These are phyloP conservation scores for Phytophthora sp. DNA, from an alignment of 352 stramenopile species.

Conservation along the genomic window DNA sequence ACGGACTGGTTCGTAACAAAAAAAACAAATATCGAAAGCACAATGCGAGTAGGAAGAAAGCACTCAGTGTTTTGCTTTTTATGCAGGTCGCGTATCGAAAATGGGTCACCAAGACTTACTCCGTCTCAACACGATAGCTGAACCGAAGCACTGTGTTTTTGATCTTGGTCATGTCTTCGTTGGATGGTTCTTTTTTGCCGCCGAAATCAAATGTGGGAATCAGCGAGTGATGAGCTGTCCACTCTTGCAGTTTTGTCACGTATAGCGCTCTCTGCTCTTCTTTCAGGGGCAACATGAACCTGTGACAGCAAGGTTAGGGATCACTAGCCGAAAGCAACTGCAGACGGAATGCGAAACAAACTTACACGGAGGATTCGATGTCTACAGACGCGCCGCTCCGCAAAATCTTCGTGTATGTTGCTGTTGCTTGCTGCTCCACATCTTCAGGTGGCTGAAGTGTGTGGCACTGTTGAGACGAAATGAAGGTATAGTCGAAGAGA, in stretches of 20 bases:
- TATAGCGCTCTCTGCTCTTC: slow-evolving; percentile 74
- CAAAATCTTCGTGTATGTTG: slow-evolving; percentile 49
- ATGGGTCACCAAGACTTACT: too few species aligned
- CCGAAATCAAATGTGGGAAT: slow-evolving; percentile 42
- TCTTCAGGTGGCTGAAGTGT: slow-evolving; percentile 41
- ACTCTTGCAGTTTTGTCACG: slow-evolving; percentile 71
- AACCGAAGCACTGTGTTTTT: slow-evolving; percentile 70
- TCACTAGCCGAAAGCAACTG: not conserved
- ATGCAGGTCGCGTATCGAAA: too few species aligned
- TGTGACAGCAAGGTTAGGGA: slow-evolving; percentile 24
- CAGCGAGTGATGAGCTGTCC: slow-evolving; percentile 42
- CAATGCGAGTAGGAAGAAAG: too few species aligned
- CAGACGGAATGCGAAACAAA: slow-evolving; percentile 1
- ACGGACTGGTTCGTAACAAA: too few species aligned
- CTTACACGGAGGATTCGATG: slow-evolving; percentile 78
- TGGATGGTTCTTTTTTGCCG: slow-evolving; percentile 31
- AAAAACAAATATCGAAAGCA: too few species aligned
- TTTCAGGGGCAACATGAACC: slow-evolving; percentile 75
- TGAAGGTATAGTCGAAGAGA: slow-evolving; percentile 70
- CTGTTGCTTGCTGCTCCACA: slow-evolving; percentile 9
- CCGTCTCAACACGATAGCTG: slow-evolving; percentile 22
- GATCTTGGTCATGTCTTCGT: slow-evolving; percentile 59
- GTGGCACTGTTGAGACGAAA: slow-evolving; percentile 70
- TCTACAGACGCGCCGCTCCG: slow-evolving; percentile 50
- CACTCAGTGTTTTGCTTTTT: too few species aligned